A percentile compares a stretch with the other conserved stretches of the same genome.
Evolutionary conservation across 306 rosid genomes (phyloP).

Genomic region (Lablab purpureus): DNA sequence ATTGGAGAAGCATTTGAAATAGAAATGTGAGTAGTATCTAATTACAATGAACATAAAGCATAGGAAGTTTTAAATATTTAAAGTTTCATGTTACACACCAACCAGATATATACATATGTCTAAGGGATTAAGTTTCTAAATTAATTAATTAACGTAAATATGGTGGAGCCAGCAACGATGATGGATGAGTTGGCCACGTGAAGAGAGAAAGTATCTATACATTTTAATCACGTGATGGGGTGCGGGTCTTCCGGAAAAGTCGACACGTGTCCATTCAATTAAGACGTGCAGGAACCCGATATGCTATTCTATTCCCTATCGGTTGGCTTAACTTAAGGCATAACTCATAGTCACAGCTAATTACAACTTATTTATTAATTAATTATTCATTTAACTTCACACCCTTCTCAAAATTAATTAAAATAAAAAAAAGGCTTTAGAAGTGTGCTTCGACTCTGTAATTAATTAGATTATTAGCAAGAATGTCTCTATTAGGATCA

Average conservation of each 20-base stretch:
- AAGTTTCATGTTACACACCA: not conserved
- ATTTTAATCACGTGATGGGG: constrained; percentile 82
- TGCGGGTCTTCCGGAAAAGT: constrained; percentile 58
- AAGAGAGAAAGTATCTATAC: constrained; percentile 61
- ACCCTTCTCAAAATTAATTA: not conserved
- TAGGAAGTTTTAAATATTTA: not conserved
- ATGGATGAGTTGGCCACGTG: constrained; percentile 98
- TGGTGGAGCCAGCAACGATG: constrained; percentile 56
- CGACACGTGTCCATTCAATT: constrained; percentile 56
- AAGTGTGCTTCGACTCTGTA: constrained; percentile 33
- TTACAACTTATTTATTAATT: not conserved
- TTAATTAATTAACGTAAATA: constrained; percentile 35
- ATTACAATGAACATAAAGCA: not conserved
- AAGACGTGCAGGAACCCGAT: constrained; percentile 30
- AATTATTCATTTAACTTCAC: not conserved
- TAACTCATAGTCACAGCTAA: not conserved
- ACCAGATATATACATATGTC: no score
- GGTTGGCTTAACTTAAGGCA: constrained; percentile 24
- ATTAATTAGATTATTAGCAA: constrained; percentile 42
- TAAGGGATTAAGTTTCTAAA: not conserved
- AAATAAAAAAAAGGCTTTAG: not conserved
- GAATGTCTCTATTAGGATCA: constrained; percentile 46
- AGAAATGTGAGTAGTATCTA: not conserved
- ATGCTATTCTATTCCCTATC: constrained; percentile 14
- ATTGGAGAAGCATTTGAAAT: not conserved